Evolutionary conservation across 371 early-diverging fungal genomes (phyloP), one percentile per base, ranked within the genome.

Genomic region (Encephalitozoon romaleae): DNA sequence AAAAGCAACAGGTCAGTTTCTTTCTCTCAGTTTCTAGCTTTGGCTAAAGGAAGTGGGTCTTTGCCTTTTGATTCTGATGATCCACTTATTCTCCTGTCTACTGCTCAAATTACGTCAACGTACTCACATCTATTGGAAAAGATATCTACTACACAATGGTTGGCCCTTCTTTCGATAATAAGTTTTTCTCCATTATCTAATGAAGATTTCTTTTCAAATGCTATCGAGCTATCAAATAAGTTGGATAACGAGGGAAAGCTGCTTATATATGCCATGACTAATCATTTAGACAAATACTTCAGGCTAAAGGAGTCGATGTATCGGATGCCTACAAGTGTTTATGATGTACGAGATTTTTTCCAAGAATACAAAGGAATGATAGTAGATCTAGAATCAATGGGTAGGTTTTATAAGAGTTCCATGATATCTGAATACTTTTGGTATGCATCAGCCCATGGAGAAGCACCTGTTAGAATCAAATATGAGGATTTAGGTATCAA

Each of bases 401-500:
- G 65, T 34, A n/a, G 47, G 15, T 11, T 34, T 47, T 72, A 45
- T 21, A 41, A 65, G 6, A 41, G 64, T 39, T 49, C 42, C 4
- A 15, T 72, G n/a, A 26, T 72, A 32, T 49, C 45, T 49, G 73
- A 72, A 47, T 72, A 49, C 49, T 63, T 72, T 47, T 65, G 73
- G 73, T 72, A 47, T 72, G 65, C 30, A 32, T 49, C 25, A n/a
- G 28, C 30, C 15, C 65, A 65, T 43, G 66, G 66, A 26, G 59
- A 59, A 34, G 34, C 3, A 5, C 30, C 59, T 15, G 18, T 21
- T 25, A 9, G 18, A n/a, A 59, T 59, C 21, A 59, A 34, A 21
- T 59, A 59, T 34, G 59, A 59, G 1, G 59, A 59, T 18, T 15
- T 59, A n/a, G 59, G 59, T 2, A 59, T 59, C 30, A 59, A 59